Evolutionary conservation across 1,139 yeast genomes (phyloP), one percentile per base, ranked within the genome.

Genomic region (Geotrichum fermentans): DNA sequence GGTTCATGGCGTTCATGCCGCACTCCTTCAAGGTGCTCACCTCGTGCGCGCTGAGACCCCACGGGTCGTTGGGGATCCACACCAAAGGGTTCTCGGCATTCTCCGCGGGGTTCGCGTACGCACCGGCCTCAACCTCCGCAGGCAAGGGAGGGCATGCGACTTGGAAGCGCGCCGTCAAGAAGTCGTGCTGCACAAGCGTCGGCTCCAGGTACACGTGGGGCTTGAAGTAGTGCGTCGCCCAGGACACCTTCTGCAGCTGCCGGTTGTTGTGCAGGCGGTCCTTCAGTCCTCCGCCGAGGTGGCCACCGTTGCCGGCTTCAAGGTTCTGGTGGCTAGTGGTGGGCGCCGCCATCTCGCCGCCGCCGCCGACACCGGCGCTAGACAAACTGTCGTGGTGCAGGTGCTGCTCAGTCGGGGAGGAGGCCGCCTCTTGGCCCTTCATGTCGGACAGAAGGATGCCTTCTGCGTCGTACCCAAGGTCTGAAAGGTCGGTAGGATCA

Each of bases 1-100:
- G 79, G 61, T 86, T 92, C 48, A 79, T 72, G 43, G 84, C 80
- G 18, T 73, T 71, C 36, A 83, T 73, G n/a, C 60, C 74, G 2
- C 58, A 53, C 7, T 57, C 59, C 13, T 61, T 57, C 36, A 71
- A 58, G 44, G 74, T 70, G 41, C 73, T 75, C 11, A 84, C 77
- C 58, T 85, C 80, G 17, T 61, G 65, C 1, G 74, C 68, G 3
- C 95, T 81, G 62, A 87, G 76, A 0, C 97, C 97, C 74, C 79
- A 77, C 6, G 85, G 80, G 67, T 92, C 98, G 52, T 73, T 73
- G 8, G 97, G 95, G 57, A 92, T 78, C 98, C 98, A 92, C 18
- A 92, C 71, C 24, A 74, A 72, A 4, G 96, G 95, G 58, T 82
- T 76, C 34, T 72, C 68, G 0, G 81, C 82, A 20, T 77, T 70